Conservation (phyloP, 139 green algal species). For the Deuterostichococcus epilithicus region DNA sequence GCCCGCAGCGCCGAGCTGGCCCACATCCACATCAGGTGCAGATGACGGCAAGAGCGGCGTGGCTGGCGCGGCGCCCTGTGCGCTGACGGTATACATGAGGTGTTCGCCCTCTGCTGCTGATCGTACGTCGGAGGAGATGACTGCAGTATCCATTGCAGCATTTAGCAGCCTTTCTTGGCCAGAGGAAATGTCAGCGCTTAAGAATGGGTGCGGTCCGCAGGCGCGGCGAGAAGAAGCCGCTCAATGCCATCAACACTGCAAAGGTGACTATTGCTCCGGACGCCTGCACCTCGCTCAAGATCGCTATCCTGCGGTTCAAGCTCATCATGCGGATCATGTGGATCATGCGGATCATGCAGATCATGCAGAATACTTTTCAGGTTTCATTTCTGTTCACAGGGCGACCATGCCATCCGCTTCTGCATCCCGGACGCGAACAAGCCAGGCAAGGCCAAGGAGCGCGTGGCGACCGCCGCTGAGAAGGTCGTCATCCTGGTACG, state of each 20-base stretch:
- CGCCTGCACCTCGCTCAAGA: too few species aligned
- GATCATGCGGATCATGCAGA: conserved; percentile 20
- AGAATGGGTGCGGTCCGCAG: too few species aligned
- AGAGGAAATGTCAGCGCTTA: too few species aligned
- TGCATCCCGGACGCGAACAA: conserved; percentile 44
- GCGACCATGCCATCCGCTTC: conserved; percentile 33
- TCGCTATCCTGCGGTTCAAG: too few species aligned
- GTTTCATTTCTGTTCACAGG: background rate
- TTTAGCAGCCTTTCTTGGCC: too few species aligned
- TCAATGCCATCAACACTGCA: conserved; percentile 64
- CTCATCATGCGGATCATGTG: conserved; percentile 30
- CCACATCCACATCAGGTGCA: conserved; percentile 23
- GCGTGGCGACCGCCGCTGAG: conserved; percentile 47
- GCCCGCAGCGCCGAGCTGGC: conserved; percentile 48
- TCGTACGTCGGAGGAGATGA: too few species aligned
- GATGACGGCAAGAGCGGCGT: too few species aligned
- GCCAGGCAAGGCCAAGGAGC: conserved; percentile 55
- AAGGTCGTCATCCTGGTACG: conserved; percentile 82
- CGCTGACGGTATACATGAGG: too few species aligned
- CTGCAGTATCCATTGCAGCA: too few species aligned
- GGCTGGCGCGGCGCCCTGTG: too few species aligned
- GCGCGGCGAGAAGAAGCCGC: conserved; percentile 57
- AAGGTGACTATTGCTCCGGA: background rate
- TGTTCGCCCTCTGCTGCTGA: too few species aligned
- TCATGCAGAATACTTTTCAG: background rate